Conservation (phyloP, 345 rosid species). For the Schrenkiella parvula region DNA sequence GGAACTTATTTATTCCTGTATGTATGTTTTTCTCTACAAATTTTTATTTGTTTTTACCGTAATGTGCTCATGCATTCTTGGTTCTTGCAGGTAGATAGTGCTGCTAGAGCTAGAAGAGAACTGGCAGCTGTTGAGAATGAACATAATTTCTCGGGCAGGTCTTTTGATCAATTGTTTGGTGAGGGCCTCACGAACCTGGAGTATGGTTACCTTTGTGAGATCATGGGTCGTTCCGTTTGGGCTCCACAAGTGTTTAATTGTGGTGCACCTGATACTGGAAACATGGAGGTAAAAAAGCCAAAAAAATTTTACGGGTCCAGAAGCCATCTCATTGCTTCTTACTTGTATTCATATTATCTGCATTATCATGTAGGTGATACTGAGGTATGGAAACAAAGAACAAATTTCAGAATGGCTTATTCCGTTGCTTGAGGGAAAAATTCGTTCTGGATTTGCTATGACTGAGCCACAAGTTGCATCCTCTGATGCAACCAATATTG, state of each 20-base stretch:
- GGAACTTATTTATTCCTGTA: constrained; percentile 96
- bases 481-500: constrained; percentile 97
- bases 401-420: constrained; percentile 83
- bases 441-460: constrained; percentile 99
- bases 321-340: constrained; percentile 1
- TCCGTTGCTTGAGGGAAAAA: constrained; percentile 87
- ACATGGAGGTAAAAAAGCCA: constrained; percentile 96
- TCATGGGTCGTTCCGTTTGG: constrained; percentile 94
- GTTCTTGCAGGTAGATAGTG: constrained; percentile 76
- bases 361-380: constrained; percentile 50
- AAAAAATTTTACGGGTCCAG: neutral
- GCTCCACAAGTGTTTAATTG: constrained; percentile 98
- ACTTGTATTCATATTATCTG: neutral
- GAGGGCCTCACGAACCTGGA: constrained; percentile 94
- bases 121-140: constrained; percentile 44
- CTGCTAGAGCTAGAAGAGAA: constrained; percentile 65
- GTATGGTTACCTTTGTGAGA: constrained; percentile 96
- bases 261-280: constrained; percentile 98
- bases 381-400: constrained; percentile 88
- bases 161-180: constrained; percentile 58
- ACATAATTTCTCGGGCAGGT: constrained; percentile 24
- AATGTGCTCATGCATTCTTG: constrained; percentile 7
- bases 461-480: constrained; percentile 99
- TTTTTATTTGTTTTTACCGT: neutral
- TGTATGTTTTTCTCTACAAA: constrained; percentile 14